These are phyloP conservation scores for Boletus rex-veris DNA, from an alignment of 768 basidiomycete genomes.

Conservation along the genomic window DNA sequence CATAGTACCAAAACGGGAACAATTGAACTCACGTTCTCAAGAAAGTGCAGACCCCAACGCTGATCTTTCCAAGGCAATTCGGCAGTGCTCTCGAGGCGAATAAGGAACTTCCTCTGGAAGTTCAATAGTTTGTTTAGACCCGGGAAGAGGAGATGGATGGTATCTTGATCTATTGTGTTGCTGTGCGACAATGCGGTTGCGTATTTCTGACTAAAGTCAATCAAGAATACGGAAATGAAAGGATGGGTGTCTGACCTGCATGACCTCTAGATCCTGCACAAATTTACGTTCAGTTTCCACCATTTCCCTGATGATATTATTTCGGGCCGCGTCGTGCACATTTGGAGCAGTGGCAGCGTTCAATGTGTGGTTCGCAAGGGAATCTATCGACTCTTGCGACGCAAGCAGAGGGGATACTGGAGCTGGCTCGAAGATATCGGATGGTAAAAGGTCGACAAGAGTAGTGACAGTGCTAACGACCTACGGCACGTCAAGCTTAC, in stretches of 20 bases:
- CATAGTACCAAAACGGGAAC: slow-evolving; percentile 11
- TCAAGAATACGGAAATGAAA: slow-evolving; percentile 1
- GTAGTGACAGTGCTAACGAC: slow-evolving; percentile 87
- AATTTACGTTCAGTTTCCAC: slow-evolving; percentile 95
- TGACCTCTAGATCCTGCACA: slow-evolving; percentile 92
- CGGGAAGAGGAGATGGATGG: slow-evolving; percentile 93
- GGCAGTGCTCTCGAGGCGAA: slow-evolving; percentile 81
- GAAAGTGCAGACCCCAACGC: slow-evolving; percentile 83
- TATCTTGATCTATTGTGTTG: slow-evolving; percentile 89
- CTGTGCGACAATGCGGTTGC: slow-evolving; percentile 76
- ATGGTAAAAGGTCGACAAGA: slow-evolving; percentile 74
- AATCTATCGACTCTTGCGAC: slow-evolving; percentile 60
- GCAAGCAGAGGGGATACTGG: slow-evolving; percentile 54
- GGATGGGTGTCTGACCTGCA: slow-evolving; percentile 64
- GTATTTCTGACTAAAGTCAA: slow-evolving; percentile 65
- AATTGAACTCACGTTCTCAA: slow-evolving; percentile 63
- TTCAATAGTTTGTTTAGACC: slow-evolving; percentile 93
- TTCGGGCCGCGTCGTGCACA: slow-evolving; percentile 64
- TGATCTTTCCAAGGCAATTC: slow-evolving; percentile 82
- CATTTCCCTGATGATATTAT: slow-evolving; percentile 82
- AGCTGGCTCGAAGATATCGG: slow-evolving; percentile 61
- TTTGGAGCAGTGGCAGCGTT: slow-evolving; percentile 42
- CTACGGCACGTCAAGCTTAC: slow-evolving; percentile 36
- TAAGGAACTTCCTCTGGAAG: slow-evolving; percentile 92
- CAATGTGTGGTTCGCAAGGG: slow-evolving; percentile 45